phyloP scores from a whole-genome alignment of 139 green algal genomes.

The Chlamydomonas urium region DNA sequence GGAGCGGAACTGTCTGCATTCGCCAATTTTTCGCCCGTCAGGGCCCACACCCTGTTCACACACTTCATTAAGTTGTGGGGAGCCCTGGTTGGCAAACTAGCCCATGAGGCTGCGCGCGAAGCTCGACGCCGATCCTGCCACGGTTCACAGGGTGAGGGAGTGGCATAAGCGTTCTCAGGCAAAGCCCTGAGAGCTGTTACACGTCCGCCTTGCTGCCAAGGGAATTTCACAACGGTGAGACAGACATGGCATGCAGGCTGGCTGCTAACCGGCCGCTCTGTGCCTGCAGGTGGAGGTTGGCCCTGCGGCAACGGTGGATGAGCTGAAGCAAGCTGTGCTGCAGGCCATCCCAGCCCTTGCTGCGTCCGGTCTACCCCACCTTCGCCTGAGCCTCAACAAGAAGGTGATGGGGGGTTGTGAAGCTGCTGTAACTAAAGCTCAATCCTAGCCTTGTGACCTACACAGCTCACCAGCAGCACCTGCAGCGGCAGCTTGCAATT shows the following conservation, averaged over 20 bases:
- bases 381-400: constrained; percentile 6
- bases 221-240: too few species aligned
- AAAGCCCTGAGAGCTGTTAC: too few species aligned
- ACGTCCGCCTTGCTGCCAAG: too few species aligned
- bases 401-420: too few species aligned
- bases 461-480: too few species aligned
- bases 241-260: neutral
- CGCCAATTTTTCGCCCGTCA: neutral
- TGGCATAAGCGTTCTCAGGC: too few species aligned
- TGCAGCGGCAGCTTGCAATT: too few species aligned
- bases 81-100: neutral
- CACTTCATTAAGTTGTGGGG: neutral
- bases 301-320: neutral
- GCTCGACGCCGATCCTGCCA: neutral
- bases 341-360: neutral
- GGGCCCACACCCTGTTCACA: neutral
- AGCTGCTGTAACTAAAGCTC: too few species aligned
- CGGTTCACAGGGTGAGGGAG: too few species aligned
- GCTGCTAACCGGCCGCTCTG: neutral
- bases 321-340: neutral
- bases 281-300: neutral
- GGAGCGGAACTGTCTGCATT: too few species aligned
- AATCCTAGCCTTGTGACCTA: too few species aligned
- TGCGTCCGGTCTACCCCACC: neutral
- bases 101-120: neutral